These are phyloP conservation scores for Mucor racemosus DNA, from an alignment of 371 early-diverging fungal species.

Conservation along the genomic window DNA sequence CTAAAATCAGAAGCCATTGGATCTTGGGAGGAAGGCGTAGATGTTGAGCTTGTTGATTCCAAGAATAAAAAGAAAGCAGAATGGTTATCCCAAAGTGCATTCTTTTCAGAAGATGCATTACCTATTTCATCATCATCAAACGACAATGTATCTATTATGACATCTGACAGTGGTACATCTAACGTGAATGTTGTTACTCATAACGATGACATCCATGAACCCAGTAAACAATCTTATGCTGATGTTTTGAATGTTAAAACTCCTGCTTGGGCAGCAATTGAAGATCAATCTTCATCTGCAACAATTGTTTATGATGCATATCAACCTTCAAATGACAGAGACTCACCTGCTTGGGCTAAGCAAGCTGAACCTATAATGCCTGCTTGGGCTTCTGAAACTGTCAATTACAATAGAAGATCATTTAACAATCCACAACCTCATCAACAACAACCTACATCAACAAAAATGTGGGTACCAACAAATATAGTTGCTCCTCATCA, in stretches of 20 bases:
- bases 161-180: neutral
- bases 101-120: slow-evolving; percentile 14
- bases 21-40: slow-evolving; percentile 39
- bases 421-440: neutral
- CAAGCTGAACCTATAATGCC: slow-evolving; percentile 9
- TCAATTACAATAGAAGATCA: neutral
- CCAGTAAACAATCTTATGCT: slow-evolving; percentile 4
- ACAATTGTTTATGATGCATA: neutral
- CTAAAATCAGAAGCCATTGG: slow-evolving; percentile 31
- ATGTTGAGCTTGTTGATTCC: slow-evolving; percentile 24
- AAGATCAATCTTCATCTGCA: neutral
- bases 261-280: slow-evolving; percentile 18
- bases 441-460: neutral
- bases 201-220: neutral
- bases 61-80: slow-evolving; percentile 22
- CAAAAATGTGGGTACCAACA: neutral
- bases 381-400: slow-evolving; percentile 16
- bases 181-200: neutral
- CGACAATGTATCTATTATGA: neutral
- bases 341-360: neutral
- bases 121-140: neutral
- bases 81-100: slow-evolving; percentile 36
- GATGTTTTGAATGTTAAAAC: slow-evolving; percentile 7
- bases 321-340: neutral
- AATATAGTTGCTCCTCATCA: neutral